phyloP scores from a whole-genome alignment of 257 asterid species.

The Linaria vulgaris region DNA sequence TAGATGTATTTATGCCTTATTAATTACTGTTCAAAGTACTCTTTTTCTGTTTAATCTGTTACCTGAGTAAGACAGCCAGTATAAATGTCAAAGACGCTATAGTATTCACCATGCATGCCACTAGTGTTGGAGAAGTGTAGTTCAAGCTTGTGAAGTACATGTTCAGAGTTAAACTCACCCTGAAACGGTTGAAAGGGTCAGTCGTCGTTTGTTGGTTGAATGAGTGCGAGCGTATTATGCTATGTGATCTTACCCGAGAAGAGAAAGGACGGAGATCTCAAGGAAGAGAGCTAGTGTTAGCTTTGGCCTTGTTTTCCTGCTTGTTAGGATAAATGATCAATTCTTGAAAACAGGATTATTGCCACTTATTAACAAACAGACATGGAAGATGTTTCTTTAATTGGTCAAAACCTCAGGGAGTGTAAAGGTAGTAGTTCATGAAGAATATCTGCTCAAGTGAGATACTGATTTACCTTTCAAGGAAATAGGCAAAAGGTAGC shows the following conservation, averaged over 20 bases:
- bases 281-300: slow-evolving; percentile 47
- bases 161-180: slow-evolving; percentile 69
- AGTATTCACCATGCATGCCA: slow-evolving; percentile 67
- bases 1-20: neutral
- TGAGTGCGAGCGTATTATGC: neutral
- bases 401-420: too few species aligned
- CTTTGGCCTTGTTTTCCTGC: slow-evolving; percentile 67
- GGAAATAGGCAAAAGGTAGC: slow-evolving; percentile 72
- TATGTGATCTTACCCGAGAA: slow-evolving; percentile 53
- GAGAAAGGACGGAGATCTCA: slow-evolving; percentile 59
- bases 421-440: neutral
- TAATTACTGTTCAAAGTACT: neutral
- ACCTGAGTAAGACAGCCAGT: slow-evolving; percentile 71
- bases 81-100: slow-evolving; percentile 69
- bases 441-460: neutral
- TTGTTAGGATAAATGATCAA: neutral
- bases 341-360: neutral
- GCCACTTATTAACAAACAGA: too few species aligned
- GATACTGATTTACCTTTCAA: slow-evolving; percentile 50
- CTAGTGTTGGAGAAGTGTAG: slow-evolving; percentile 61
- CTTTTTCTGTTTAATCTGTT: neutral
- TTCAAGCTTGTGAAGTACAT: slow-evolving; percentile 66
- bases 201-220: neutral
- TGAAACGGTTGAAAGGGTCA: slow-evolving; percentile 28
- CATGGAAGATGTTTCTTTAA: too few species aligned